These are phyloP conservation scores for Nelumbo lutea DNA, from an alignment of 164 flowering plant species.

Conservation along the genomic window DNA sequence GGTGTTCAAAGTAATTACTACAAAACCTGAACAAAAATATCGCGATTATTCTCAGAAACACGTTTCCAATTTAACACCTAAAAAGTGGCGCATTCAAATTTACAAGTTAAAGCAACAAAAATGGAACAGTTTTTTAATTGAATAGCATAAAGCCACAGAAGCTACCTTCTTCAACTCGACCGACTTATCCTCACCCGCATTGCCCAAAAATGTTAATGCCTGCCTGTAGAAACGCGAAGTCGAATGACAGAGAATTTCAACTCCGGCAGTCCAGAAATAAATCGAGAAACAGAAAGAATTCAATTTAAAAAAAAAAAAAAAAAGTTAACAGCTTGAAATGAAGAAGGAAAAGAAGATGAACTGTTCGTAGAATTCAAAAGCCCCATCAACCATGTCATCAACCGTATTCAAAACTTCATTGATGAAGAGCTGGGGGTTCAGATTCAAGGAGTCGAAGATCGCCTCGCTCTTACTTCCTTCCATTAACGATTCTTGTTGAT, in stretches of 20 bases:
- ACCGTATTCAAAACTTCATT: conserved; percentile 63
- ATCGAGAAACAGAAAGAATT: background rate
- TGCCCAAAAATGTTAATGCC: conserved; percentile 38
- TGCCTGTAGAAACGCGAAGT: conserved; percentile 28
- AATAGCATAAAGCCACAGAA: background rate
- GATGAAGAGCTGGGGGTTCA: conserved; percentile 74
- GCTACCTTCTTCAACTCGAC: conserved; percentile 47
- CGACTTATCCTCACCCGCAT: conserved; percentile 36
- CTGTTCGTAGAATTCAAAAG: conserved; percentile 56
- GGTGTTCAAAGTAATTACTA: too few species aligned
- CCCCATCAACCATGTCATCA: conserved; percentile 63
- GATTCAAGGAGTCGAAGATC: conserved; percentile 51
- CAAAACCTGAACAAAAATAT: background rate
- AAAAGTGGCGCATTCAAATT: background rate
- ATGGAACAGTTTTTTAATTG: too few species aligned
- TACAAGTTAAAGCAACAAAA: background rate
- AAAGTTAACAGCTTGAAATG: background rate
- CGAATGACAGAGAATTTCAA: background rate
- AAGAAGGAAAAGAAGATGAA: conserved; percentile 13
- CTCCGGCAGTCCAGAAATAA: background rate
- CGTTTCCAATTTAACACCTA: too few species aligned
- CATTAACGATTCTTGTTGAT: conserved; percentile 19
- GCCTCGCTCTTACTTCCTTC: conserved; percentile 62
- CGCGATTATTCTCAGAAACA: background rate
- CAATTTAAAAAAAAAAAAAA: background rate